Conservation (phyloP, 2,329 filamentous ascomycete species). For the Huntiella decipiens region DNA sequence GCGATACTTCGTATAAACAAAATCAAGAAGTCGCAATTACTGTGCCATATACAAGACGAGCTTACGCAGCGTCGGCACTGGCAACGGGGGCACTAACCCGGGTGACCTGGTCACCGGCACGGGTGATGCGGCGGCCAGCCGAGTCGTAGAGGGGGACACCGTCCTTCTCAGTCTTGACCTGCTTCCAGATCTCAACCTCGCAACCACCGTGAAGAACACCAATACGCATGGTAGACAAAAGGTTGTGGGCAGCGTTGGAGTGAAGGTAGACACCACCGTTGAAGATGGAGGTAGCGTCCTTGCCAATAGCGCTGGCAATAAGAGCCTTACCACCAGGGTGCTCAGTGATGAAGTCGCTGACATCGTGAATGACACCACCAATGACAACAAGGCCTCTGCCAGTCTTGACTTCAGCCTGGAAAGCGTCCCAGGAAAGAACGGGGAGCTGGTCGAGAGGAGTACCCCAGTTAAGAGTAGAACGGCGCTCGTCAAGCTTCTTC, state of each 20-base stretch:
- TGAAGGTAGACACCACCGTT: slow-evolving; percentile 82
- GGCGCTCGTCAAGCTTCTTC: slow-evolving; percentile 86
- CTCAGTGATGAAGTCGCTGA: slow-evolving; percentile 68
- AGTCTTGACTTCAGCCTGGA: slow-evolving; percentile 56
- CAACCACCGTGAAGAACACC: slow-evolving; percentile 73
- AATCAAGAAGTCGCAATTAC: neutral
- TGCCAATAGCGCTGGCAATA: slow-evolving; percentile 64
- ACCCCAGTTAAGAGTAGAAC: slow-evolving; percentile 67
- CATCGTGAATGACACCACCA: slow-evolving; percentile 72
- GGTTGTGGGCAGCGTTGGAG: slow-evolving; percentile 77
- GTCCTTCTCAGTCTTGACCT: slow-evolving; percentile 64
- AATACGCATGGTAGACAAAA: slow-evolving; percentile 73
- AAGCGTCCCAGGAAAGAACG: slow-evolving; percentile 74
- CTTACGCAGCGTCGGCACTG: slow-evolving; percentile 64
- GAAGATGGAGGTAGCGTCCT: slow-evolving; percentile 80
- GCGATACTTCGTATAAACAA: neutral
- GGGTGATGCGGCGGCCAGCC: slow-evolving; percentile 61
- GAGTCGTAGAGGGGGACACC: slow-evolving; percentile 64
- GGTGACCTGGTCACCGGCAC: slow-evolving; percentile 71
- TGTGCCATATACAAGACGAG: too few relatives aligned
- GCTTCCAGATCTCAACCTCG: slow-evolving; percentile 88
- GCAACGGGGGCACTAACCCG: slow-evolving; percentile 62
- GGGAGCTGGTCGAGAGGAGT: slow-evolving; percentile 69
- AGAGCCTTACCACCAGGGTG: slow-evolving; percentile 82
- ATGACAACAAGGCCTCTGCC: slow-evolving; percentile 60